Percentiles rank a stretch among this genome's conserved stretches.
Conservation (phyloP, 768 basidiomycete species). For the Tricholomella constricta region DNA sequence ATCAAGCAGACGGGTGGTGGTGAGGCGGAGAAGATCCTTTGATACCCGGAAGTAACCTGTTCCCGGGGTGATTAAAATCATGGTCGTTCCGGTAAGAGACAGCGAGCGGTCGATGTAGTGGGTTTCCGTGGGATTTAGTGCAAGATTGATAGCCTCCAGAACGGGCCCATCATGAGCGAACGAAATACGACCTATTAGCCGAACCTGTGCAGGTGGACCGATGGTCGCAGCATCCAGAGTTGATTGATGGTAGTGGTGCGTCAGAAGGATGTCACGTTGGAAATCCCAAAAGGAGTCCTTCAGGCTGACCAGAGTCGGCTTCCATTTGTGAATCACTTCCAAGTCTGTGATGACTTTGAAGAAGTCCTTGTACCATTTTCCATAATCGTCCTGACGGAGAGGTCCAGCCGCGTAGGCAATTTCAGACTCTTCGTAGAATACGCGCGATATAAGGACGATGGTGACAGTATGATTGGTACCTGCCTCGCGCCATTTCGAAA, state of each 20-base stretch:
- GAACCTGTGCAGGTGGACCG: slow-evolving; percentile 54
- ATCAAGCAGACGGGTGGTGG: slow-evolving; percentile 91
- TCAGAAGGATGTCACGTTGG: slow-evolving; percentile 87
- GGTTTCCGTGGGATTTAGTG: slow-evolving; percentile 88
- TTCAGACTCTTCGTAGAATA: slow-evolving; percentile 83
- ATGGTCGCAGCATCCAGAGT: slow-evolving; percentile 44
- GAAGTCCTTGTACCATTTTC: slow-evolving; percentile 90
- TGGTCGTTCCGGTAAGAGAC: slow-evolving; percentile 82
- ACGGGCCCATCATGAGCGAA: slow-evolving; percentile 93
- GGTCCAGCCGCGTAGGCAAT: slow-evolving; percentile 83
- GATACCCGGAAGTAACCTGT: slow-evolving; percentile 93
- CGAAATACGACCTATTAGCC: slow-evolving; percentile 77
- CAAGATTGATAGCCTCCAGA: slow-evolving; percentile 93
- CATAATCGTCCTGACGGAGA: slow-evolving; percentile 72
- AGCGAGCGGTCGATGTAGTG: slow-evolving; percentile 96
- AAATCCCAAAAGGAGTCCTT: slow-evolving; percentile 91
- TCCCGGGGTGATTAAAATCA: slow-evolving; percentile 88
- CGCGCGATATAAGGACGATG: slow-evolving; percentile 91
- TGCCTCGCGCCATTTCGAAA: slow-evolving; percentile 79
- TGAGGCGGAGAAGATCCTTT: slow-evolving; percentile 86
- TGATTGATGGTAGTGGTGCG: slow-evolving; percentile 85
- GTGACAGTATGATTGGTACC: slow-evolving; percentile 93
- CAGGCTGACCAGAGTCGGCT: slow-evolving; percentile 79
- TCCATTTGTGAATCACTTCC: slow-evolving; percentile 88
- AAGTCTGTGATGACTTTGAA: slow-evolving; percentile 95